Percentiles rank a stretch among this genome's conserved stretches.
Evolutionary conservation across 2,329 filamentous ascomycete genomes (phyloP).

Genomic region (Microdochium trichocladiopsis): DNA sequence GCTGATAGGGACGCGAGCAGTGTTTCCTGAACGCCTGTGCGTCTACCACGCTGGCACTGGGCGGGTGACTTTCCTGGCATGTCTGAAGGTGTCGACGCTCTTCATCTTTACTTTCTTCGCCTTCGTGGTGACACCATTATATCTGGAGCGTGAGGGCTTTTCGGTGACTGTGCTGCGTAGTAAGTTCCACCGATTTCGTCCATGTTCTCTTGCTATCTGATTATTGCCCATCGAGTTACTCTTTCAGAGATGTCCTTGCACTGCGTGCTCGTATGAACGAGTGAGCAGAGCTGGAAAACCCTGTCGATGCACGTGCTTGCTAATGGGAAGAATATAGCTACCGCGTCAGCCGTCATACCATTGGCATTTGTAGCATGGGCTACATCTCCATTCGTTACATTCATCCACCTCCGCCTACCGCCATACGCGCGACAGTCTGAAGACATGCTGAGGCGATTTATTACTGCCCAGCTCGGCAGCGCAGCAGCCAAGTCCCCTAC

Average conservation of each 20-base stretch:
- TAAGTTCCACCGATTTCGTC: slow-evolving; percentile 9
- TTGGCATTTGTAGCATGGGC: slow-evolving; percentile 57
- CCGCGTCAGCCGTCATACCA: slow-evolving; percentile 53
- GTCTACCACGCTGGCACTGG: slow-evolving; percentile 71
- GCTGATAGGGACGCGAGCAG: slow-evolving; percentile 19
- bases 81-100: slow-evolving; percentile 64
- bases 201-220: too few relatives aligned
- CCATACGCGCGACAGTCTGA: slow-evolving; percentile 55
- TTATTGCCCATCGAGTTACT: too few relatives aligned
- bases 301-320: too few relatives aligned
- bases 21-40: slow-evolving; percentile 52
- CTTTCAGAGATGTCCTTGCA: too few relatives aligned
- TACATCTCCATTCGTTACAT: slow-evolving; percentile 64
- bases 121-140: slow-evolving; percentile 55
- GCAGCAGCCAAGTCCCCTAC: not conserved
- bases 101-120: slow-evolving; percentile 62
- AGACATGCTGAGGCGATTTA: slow-evolving; percentile 45
- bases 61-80: slow-evolving; percentile 60
- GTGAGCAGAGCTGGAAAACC: too few relatives aligned
- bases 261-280: too few relatives aligned
- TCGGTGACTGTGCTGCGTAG: slow-evolving; percentile 13
- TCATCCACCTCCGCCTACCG: slow-evolving; percentile 65
- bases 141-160: slow-evolving; percentile 29
- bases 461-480: slow-evolving; percentile 10
- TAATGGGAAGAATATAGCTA: slow-evolving; percentile 1